These are phyloP conservation scores for Mortierella sp. DNA, from an alignment of 371 early-diverging fungal species.

Conservation along the genomic window DNA sequence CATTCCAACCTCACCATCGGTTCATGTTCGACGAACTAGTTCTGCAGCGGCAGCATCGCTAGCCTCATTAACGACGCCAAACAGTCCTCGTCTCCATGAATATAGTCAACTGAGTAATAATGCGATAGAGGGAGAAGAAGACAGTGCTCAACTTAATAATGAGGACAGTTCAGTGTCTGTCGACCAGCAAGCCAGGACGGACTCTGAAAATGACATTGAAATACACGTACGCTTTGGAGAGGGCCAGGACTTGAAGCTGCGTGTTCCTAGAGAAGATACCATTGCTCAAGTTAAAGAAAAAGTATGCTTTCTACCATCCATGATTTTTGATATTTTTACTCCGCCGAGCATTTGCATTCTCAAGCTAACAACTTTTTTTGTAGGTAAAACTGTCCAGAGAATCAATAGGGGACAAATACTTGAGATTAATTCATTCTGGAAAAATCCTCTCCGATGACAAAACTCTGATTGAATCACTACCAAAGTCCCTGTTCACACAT, in stretches of 20 bases:
- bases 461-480: slow-evolving; percentile 48
- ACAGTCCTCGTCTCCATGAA: not conserved
- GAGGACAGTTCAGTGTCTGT: not conserved
- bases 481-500: slow-evolving; percentile 45
- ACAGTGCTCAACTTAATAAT: not conserved
- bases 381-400: slow-evolving; percentile 57
- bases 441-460: slow-evolving; percentile 60
- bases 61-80: slow-evolving; percentile 17
- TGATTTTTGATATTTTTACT: not conserved
- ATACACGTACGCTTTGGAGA: slow-evolving; percentile 49
- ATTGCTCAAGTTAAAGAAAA: slow-evolving; percentile 63
- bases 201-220: slow-evolving; percentile 26
- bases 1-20: slow-evolving; percentile 7
- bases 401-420: slow-evolving; percentile 58
- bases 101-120: slow-evolving; percentile 8
- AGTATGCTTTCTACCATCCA: slow-evolving; percentile 41
- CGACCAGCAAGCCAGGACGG: not conserved
- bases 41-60: slow-evolving; percentile 27
- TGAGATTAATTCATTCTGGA: slow-evolving; percentile 70
- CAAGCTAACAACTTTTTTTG: not conserved
- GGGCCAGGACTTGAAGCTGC: slow-evolving; percentile 36
- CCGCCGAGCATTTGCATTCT: not conserved
- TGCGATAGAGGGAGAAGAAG: not conserved
- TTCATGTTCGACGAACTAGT: not conserved
- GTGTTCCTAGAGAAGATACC: slow-evolving; percentile 55